These are phyloP conservation scores for Leishmania aethiopica DNA, from an alignment of 208 protist species.

Conservation along the genomic window DNA sequence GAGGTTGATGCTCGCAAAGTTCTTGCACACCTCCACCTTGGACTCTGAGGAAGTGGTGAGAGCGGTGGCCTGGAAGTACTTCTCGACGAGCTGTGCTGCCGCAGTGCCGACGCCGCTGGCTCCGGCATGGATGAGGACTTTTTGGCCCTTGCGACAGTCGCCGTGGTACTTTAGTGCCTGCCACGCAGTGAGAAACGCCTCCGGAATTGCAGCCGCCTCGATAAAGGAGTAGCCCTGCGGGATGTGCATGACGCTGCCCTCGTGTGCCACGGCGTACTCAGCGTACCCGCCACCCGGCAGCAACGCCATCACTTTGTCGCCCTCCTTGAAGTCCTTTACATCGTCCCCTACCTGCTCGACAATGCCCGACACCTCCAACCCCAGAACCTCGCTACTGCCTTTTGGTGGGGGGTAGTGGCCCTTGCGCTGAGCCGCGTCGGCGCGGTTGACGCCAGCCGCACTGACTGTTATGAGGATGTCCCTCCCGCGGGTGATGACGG, in stretches of 20 bases:
- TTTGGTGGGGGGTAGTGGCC: constrained; percentile 90
- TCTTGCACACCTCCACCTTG: constrained; percentile 82
- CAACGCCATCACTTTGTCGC: constrained; percentile 88
- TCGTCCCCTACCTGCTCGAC: constrained; percentile 64
- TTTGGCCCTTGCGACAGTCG: constrained; percentile 58
- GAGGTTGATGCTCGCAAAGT: constrained; percentile 55
- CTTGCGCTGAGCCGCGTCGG: constrained; percentile 76
- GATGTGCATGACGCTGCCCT: constrained; percentile 78
- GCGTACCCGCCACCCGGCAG: constrained; percentile 92
- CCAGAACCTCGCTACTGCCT: constrained; percentile 80
- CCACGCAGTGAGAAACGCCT: constrained; percentile 93
- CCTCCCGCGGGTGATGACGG: constrained; percentile 29
- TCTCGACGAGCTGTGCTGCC: constrained; percentile 80
- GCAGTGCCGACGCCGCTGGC: constrained; percentile 91
- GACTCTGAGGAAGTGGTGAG: constrained; percentile 62
- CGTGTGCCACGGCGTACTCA: constrained; percentile 84
- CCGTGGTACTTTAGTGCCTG: constrained; percentile 83
- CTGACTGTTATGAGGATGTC: constrained; percentile 89
- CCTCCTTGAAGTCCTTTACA: constrained; percentile 74
- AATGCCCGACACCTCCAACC: constrained; percentile 91
- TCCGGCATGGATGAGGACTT: constrained; percentile 88
- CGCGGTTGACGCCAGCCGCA: constrained; percentile 90
- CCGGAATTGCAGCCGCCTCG: constrained; percentile 90
- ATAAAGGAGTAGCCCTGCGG: constrained; percentile 84
- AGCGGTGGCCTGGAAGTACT: constrained; percentile 70